Evolutionary conservation across 257 asterid species (phyloP), one percentile per base, ranked within the genome.

Genomic region (Nicotiana obtusifolia): DNA sequence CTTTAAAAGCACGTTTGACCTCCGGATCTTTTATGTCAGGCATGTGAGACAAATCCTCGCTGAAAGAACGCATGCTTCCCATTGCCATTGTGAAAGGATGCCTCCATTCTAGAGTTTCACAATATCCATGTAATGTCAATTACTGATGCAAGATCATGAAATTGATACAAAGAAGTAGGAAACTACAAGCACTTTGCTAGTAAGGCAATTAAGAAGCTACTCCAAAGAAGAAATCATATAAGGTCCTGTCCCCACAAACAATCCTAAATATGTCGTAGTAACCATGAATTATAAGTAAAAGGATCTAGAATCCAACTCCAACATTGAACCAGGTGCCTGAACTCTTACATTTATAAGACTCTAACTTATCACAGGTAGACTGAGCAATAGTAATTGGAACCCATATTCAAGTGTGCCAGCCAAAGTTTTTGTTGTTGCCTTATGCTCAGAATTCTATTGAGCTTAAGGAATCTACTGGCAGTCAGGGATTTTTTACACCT

Each of bases 1-100:
- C 98, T 88, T 94, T 94, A 64, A 96, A 88, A 26, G 93, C 95
- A 71, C 89, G 87, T 65, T 89, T 89, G 37, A 96, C 91, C 81
- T 89, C 94, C 1, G 80, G 84, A 87, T 96, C 98, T 64, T 89
- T 89, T 76, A 96, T 87, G 14, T 53, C 87, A 81, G 99, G 98
- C 85, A 89, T 81, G 77, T 88, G 93, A 11, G 92, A 13, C 59
- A 88, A 85, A 87, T 89, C 95, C 47, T 92, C 95, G 30, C 97
- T 88, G 89, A 92, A 96, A 81, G 66, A 86, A 28, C 98, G 96
- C 69, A 80, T 76, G 81, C 86, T 83, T 85, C 95, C 94, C 64
- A 88, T 62, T 28, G 86, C 81, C 87, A 79, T 83, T 76, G 92
- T 82, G 83, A 88, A 90, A 64, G 92, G 84, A 85, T 78, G 81